Evolutionary conservation across 352 stramenopile species (phyloP), one percentile per base, ranked within the genome.

Genomic region (Globisporangium orthogonon): DNA sequence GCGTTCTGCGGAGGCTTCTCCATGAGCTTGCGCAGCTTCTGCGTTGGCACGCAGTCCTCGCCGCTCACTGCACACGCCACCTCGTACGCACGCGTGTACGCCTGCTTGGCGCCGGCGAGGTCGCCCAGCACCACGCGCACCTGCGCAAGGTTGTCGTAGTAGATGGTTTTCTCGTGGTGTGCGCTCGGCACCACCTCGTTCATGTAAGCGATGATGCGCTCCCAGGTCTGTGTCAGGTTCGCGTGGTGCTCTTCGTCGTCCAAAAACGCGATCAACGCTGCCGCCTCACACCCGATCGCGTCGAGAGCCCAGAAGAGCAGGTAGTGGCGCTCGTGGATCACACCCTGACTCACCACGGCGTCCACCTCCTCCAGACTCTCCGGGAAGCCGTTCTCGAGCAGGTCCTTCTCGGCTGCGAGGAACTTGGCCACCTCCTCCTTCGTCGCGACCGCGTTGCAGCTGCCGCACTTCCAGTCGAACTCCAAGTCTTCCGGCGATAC

Each of bases 61-160:
- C 80, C 75, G 33, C 78, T 91, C 31, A 89, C 81, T 0, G 84
- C 39, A 45, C 80, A 89, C 30, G 73, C 73, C 1, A 87, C 63
- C 23, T 87, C 69, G 54, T 74, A 83, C 11, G 80, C 83, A 23
- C 69, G 23, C 13, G 58, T 63, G 60, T 90, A 92, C 23, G 83
- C 79, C 33, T 71, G 62, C 18, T 64, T 74, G 33, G 76, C 78
- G 17, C 66, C 76, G 15, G 59, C 54, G 15, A 81, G 62, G 55
- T 92, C 71, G 10, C 79, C 78, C 14, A 87, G 57, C 29, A 86
- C 69, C 45, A 93, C 74, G 9, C 78, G 70, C 5, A 87, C 79
- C 64, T 93, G 80, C 29, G 83, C 83, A 40, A 89, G 60, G 61
- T 91, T 87, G 68, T 93, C 83, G 65, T 93, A 93, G 65, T 93